These are phyloP conservation scores for Metrosideros polymorpha DNA, from an alignment of 441 rosid genomes.

Conservation along the genomic window DNA sequence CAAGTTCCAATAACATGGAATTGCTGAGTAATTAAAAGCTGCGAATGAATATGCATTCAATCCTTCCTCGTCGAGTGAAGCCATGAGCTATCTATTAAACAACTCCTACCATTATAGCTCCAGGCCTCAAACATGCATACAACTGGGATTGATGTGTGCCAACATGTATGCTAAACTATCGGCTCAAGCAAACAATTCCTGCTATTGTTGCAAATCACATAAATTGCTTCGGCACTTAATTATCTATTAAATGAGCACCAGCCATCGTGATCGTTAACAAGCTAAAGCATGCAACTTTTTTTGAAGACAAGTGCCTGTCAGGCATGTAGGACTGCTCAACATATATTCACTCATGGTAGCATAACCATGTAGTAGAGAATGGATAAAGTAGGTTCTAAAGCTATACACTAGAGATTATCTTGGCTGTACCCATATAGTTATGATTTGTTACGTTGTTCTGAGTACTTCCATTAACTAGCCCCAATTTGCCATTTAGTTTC, in stretches of 20 bases:
- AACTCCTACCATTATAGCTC: background rate
- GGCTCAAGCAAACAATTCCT: background rate
- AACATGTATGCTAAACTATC: background rate
- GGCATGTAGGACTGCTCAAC: background rate
- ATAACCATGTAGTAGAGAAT: background rate
- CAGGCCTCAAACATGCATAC: background rate
- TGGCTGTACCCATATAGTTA: background rate
- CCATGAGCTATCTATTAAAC: background rate
- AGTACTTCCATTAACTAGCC: background rate
- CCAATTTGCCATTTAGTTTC: background rate
- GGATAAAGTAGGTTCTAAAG: background rate
- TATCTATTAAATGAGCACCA: background rate
- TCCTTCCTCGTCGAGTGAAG: background rate
- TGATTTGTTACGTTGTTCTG: background rate
- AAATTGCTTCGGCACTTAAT: background rate
- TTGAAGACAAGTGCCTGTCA: constrained; percentile 19
- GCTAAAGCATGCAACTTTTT: background rate
- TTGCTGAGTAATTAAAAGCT: background rate
- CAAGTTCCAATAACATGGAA: background rate
- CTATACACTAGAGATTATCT: background rate
- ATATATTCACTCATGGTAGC: background rate
- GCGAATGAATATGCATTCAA: background rate
- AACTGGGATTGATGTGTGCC: background rate
- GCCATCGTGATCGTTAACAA: background rate
- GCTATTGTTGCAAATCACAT: background rate